These are phyloP conservation scores for Silene latifolia DNA, from an alignment of 148 eudicot species.

Conservation along the genomic window DNA sequence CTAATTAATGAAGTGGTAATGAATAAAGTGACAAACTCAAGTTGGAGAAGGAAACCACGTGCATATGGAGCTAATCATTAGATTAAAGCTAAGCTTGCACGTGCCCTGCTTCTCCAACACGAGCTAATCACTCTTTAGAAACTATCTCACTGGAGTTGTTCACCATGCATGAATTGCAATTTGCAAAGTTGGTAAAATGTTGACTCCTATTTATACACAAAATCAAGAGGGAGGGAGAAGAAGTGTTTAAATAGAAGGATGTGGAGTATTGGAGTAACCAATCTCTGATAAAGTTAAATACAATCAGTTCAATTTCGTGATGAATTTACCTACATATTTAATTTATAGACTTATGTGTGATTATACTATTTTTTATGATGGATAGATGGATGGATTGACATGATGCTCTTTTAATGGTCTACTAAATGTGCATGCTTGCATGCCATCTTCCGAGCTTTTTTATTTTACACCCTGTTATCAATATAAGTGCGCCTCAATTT, in stretches of 20 bases:
- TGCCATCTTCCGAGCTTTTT: no score
- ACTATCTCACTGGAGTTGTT: no score
- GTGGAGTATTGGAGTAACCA: constrained; percentile 39
- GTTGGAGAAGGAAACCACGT: constrained; percentile 79
- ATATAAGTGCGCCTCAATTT: no score
- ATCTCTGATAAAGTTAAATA: constrained; percentile 27
- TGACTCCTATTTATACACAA: constrained; percentile 25
- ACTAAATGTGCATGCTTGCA: no score
- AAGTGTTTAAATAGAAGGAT: constrained; percentile 12
- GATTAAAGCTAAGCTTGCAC: constrained; percentile 44
- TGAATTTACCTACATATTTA: not conserved
- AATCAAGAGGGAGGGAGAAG: not conserved
- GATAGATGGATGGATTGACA: constrained; percentile 17
- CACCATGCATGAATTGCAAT: no score
- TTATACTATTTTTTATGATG: not conserved
- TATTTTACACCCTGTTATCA: no score
- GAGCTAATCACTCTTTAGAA: constrained; percentile 41
- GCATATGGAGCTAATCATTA: constrained; percentile 29
- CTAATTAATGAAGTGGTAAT: not conserved
- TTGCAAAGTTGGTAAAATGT: not conserved
- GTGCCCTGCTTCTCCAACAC: constrained; percentile 98
- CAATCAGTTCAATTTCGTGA: constrained; percentile 1
- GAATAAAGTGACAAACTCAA: constrained; percentile 33
- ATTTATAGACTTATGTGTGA: constrained; percentile 1
- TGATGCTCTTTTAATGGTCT: constrained; percentile 9